Conservation (phyloP, 495 filamentous ascomycete genomes). For the Trichoderma gamsii region DNA sequence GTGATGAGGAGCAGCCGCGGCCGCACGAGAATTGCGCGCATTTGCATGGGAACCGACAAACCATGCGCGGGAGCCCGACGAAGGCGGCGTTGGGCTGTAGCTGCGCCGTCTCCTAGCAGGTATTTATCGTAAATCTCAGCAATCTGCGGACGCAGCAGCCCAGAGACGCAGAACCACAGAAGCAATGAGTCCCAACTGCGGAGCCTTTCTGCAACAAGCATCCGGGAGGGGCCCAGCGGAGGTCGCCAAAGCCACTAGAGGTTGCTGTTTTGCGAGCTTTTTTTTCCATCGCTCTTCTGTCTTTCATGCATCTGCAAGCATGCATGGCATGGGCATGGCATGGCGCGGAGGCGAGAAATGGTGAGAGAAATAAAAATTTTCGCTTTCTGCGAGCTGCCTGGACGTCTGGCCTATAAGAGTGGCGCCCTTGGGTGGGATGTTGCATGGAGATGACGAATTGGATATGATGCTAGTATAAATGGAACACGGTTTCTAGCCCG, state of each 20-base stretch:
- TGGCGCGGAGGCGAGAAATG: not conserved
- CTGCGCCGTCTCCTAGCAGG: not conserved
- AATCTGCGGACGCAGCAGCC: not conserved
- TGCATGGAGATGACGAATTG: not conserved
- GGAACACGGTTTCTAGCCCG: too few relatives aligned
- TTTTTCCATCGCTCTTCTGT: not conserved
- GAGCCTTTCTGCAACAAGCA: not conserved
- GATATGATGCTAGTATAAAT: not conserved
- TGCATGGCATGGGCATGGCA: not conserved
- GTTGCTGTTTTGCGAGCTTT: not conserved
- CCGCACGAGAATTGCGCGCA: constrained; percentile 6
- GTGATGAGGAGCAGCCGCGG: constrained; percentile 11
- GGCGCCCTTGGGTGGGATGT: not conserved
- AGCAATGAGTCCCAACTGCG: constrained; percentile 12
- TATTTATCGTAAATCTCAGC: not conserved
- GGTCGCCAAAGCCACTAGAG: not conserved
- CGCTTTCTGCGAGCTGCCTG: not conserved
- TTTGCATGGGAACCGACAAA: not conserved
- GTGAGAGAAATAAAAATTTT: constrained; percentile 5
- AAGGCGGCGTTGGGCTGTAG: not conserved
- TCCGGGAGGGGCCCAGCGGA: not conserved
- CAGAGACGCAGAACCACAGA: not conserved
- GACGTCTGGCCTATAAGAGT: not conserved
- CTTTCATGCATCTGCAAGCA: not conserved
- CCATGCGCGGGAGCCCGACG: constrained; percentile 5